Evolutionary conservation across 176 grass and related monocot species (phyloP).

Genomic region (Oryza officinalis): DNA sequence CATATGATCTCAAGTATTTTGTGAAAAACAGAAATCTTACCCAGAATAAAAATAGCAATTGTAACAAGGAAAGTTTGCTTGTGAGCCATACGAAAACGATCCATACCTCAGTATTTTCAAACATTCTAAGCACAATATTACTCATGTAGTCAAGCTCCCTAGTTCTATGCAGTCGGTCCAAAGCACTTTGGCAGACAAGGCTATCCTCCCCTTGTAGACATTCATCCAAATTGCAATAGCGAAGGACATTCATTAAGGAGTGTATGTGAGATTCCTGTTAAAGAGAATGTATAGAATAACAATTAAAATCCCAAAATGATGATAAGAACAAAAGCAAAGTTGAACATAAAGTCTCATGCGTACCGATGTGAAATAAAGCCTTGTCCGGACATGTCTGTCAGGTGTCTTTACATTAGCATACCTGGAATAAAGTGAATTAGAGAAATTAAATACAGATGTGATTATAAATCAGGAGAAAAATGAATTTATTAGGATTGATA

Average conservation of each 20-base stretch:
- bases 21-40: background rate
- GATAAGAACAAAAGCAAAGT: slow-evolving; percentile 30
- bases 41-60: background rate
- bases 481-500: background rate
- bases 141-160: slow-evolving; percentile 99
- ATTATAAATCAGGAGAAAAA: slow-evolving; percentile 20
- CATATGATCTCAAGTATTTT: background rate
- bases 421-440: slow-evolving; percentile 56
- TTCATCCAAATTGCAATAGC: slow-evolving; percentile 96
- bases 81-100: slow-evolving; percentile 22
- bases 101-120: slow-evolving; percentile 93
- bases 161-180: slow-evolving; percentile 85
- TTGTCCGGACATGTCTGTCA: slow-evolving; percentile 96
- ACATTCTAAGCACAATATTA: slow-evolving; percentile 96
- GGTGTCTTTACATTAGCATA: slow-evolving; percentile 99
- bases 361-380: slow-evolving; percentile 99
- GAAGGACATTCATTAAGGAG: slow-evolving; percentile 96
- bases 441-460: slow-evolving; percentile 23
- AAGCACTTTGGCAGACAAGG: slow-evolving; percentile 79
- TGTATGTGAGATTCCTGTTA: slow-evolving; percentile 99
- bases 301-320: slow-evolving; percentile 23
- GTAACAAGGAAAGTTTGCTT: background rate
- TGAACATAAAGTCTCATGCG: background rate
- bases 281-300: slow-evolving; percentile 26
- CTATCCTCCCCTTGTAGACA: slow-evolving; percentile 89